phyloP scores from a whole-genome alignment of 208 protist genomes.

The Crithidia sp. region DNA sequence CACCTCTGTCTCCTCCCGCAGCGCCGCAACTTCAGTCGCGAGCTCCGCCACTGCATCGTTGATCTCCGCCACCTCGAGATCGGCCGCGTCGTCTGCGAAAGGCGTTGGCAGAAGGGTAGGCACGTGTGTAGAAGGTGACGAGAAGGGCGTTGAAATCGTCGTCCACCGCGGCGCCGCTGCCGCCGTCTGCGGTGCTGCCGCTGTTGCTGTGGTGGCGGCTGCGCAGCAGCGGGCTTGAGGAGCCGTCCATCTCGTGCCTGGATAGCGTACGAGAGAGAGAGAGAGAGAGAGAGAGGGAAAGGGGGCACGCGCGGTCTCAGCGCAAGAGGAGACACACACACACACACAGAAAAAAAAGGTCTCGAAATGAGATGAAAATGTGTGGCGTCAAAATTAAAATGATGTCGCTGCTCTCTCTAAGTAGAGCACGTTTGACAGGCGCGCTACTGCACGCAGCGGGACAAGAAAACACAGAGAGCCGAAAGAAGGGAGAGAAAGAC shows the following conservation, averaged over 20 bases:
- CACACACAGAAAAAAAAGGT: too few relatives aligned
- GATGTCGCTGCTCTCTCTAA: too few relatives aligned
- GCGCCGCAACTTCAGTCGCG: constrained; percentile 62
- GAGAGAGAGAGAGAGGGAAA: too few relatives aligned
- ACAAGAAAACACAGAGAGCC: too few relatives aligned
- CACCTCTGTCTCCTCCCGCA: constrained; percentile 67
- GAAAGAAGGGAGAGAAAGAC: too few relatives aligned
- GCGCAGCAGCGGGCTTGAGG: background rate
- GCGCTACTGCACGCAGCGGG: too few relatives aligned
- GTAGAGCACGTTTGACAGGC: too few relatives aligned
- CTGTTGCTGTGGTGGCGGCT: constrained; percentile 10
- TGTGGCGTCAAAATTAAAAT: too few relatives aligned
- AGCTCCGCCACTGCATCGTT: constrained; percentile 61
- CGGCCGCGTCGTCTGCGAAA: constrained; percentile 42
- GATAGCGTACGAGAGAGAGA: too few relatives aligned
- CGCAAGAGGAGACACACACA: too few relatives aligned
- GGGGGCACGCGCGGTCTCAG: too few relatives aligned
- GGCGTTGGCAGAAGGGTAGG: constrained; percentile 63
- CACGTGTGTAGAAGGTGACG: constrained; percentile 65
- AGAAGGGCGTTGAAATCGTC: constrained; percentile 50
- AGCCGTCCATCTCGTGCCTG: constrained; percentile 17
- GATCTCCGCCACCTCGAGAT: constrained; percentile 49
- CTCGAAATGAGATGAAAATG: too few relatives aligned
- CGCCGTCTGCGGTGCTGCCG: background rate
- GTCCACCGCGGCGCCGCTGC: constrained; percentile 5